These are phyloP conservation scores for Daldinia concentrica DNA, from an alignment of 495 filamentous ascomycete genomes.

Conservation along the genomic window DNA sequence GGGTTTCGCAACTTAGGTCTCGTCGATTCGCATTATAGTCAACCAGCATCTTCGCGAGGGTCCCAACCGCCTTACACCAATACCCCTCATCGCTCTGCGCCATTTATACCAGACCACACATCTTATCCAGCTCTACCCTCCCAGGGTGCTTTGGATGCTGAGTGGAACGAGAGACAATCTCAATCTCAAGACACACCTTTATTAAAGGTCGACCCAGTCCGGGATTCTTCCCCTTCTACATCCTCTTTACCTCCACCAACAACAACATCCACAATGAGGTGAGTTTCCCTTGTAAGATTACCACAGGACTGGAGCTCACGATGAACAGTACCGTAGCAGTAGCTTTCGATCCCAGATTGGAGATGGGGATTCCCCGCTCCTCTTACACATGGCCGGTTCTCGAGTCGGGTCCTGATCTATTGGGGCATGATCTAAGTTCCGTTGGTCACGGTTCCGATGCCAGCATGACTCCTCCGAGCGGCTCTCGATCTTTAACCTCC, in stretches of 20 bases:
- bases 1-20: conserved; percentile 50
- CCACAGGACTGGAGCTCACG: conserved; percentile 14
- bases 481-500: conserved; percentile 56
- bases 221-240: conserved; percentile 37
- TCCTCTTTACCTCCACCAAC: conserved; percentile 45
- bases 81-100: conserved; percentile 42
- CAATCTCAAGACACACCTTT: conserved; percentile 48
- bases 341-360: conserved; percentile 55
- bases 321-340: conserved; percentile 55
- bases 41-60: conserved; percentile 43
- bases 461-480: conserved; percentile 56
- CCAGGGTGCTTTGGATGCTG: conserved; percentile 42
- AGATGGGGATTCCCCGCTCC: conserved; percentile 55
- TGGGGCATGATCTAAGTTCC: conserved; percentile 53
- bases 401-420: conserved; percentile 49
- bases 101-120: conserved; percentile 31
- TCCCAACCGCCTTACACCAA: conserved; percentile 41
- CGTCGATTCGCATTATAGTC: conserved; percentile 44
- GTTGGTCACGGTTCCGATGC: conserved; percentile 52
- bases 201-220: conserved; percentile 49
- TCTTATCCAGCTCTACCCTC: conserved; percentile 44
- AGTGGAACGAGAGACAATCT: conserved; percentile 46
- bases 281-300: conserved; percentile 13
- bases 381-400: conserved; percentile 57
- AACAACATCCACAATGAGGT: conserved; percentile 55